Conservation (phyloP, 228 moss, liverwort and hornwort species). For the Sphagnum fallax region DNA sequence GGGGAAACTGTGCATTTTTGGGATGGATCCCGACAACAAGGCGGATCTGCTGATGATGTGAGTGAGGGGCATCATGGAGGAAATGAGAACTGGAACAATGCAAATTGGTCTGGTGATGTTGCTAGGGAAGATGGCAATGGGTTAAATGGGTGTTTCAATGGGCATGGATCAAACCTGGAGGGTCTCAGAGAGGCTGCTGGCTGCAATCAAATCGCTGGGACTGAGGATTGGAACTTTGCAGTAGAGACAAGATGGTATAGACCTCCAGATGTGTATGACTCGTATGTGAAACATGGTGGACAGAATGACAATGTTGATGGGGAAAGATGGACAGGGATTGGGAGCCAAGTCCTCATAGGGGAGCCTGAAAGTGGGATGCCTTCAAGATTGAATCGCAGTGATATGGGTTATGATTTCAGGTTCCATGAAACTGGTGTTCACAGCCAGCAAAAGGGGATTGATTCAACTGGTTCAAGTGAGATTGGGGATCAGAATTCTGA, state of each 20-base stretch:
- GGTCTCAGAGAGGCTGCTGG: too few relatives aligned
- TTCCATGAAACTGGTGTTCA: too few relatives aligned
- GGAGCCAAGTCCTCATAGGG: too few relatives aligned
- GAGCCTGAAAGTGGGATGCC: too few relatives aligned
- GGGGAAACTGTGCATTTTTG: constrained; percentile 44
- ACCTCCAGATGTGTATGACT: constrained; percentile 68
- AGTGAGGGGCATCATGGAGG: constrained; percentile 39
- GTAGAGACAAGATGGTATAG: constrained; percentile 41
- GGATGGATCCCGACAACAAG: constrained; percentile 45
- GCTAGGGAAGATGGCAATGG: constrained; percentile 16
- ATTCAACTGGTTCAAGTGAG: constrained; percentile 46
- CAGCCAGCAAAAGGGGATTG: constrained; percentile 33
- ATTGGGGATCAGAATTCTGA: constrained; percentile 52
- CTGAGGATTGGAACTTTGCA: too few relatives aligned
- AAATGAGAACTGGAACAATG: constrained; percentile 35
- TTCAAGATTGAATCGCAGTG: too few relatives aligned
- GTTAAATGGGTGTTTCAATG: constrained; percentile 16
- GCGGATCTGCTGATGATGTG: constrained; percentile 39
- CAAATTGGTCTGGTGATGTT: constrained; percentile 36
- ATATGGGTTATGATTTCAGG: too few relatives aligned
- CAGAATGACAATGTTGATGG: too few relatives aligned
- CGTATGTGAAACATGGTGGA: constrained; percentile 15
- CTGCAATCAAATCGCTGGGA: too few relatives aligned
- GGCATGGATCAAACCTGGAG: too few relatives aligned
- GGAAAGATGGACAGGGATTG: too few relatives aligned